Percentiles rank a stretch among this genome's conserved stretches.
phyloP scores from a whole-genome alignment of 2,329 filamentous ascomycete species.

The Bipolaris sorokiniana region DNA sequence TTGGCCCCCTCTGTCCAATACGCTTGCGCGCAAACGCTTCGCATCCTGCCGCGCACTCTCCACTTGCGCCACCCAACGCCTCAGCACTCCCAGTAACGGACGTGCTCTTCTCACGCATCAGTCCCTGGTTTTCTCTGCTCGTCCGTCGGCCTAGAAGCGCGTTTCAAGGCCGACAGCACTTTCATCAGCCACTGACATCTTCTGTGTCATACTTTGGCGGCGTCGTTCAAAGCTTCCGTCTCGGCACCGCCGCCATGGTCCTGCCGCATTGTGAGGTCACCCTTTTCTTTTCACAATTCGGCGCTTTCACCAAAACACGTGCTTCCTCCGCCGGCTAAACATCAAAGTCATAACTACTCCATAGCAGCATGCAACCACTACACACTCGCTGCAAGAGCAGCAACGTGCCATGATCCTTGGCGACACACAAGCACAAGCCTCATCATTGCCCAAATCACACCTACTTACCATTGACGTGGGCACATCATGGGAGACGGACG shows the following conservation, averaged over 20 bases:
- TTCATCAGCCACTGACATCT: conserved; percentile 14
- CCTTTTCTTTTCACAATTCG: conserved; percentile 19
- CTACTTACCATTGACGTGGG: background rate
- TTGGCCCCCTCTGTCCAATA: background rate
- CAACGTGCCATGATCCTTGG: background rate
- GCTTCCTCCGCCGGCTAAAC: conserved; percentile 20
- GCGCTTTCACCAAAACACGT: conserved; percentile 20
- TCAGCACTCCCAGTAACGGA: background rate
- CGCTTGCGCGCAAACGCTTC: conserved; percentile 3
- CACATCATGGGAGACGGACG: background rate
- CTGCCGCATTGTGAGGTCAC: conserved; percentile 22
- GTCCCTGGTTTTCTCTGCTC: conserved; percentile 3
- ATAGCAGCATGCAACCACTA: conserved; percentile 8
- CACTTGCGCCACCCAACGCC: conserved; percentile 2
- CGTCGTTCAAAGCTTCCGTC: conserved; percentile 10
- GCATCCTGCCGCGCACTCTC: background rate
- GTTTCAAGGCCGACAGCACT: conserved; percentile 32
- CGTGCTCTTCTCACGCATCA: conserved; percentile 3
- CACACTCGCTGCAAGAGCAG: conserved; percentile 6
- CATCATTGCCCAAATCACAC: background rate
- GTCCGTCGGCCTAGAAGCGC: conserved; percentile 14
- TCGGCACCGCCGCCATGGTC: conserved; percentile 18
- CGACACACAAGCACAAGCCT: background rate
- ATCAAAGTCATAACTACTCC: background rate
- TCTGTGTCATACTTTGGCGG: conserved; percentile 3